Base-by-base conservation (phyloP, 148 eudicot species). In the Cornus florida region DNA sequence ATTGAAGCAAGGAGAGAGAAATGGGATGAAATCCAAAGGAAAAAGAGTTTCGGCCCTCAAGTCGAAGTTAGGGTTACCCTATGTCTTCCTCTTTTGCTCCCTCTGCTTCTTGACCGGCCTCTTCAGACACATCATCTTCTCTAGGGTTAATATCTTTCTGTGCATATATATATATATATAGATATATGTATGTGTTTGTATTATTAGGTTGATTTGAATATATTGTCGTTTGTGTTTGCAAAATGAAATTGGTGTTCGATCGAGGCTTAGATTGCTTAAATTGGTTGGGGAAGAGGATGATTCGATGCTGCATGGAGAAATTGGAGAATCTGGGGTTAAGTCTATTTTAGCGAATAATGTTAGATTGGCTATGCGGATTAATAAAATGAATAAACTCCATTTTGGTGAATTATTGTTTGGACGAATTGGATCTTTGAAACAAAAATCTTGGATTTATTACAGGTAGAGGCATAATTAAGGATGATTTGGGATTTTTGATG, bases 21-120 rank as follows among this genome's bases (percentile, higher is more conserved):
- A 28, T 28, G 1, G 1, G 28, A 28, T 28, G 28, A 28, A 28
- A 28, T 28, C 28, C 28, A 68, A 23, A 76, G 82, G 28, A 5
- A 73, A 80, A 50, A 31, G 74, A 68, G 24, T 33, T 35, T 60
- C 72, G 78, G 82, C 11, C 11, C 17, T 67, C 41, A 76, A 76
- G 22, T 66, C 71, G 46, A 87, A 89, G 80, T n/a, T 91, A 83
- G 88, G 88, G 87, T 79, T 87, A 20, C 86, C 92, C 38, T 53
- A 79, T 20, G 82, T 87, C 11, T 77, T 89, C 67, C 74, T 86
- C 72, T 82, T 88, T 23, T 89, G 90, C 76, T 82, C 76, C 75
- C 80, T 81, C 85, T 87, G 87, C 83, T 89, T 91, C 72, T 75
- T 89, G 41, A 82, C 85, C 75, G 94, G 94, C 32, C 86, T 89